A percentile compares a stretch with the other conserved stretches of the same genome.
Conservation (phyloP, 805 yeast genomes). For the Pichia scutulata region DNA sequence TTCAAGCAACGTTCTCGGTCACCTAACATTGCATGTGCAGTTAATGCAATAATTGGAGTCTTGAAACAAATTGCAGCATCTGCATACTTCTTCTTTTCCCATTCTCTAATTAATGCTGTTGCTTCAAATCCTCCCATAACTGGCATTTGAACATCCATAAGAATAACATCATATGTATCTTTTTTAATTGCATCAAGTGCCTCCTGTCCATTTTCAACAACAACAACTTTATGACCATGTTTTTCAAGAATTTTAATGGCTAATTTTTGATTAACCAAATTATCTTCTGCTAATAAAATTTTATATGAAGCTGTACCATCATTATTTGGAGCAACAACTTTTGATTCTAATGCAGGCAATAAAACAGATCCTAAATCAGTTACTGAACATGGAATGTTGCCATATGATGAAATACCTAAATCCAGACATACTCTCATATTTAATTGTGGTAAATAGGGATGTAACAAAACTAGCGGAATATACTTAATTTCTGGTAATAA, state of each 20-base stretch:
- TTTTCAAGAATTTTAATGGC: constrained; percentile 82
- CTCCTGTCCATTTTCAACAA: constrained; percentile 79
- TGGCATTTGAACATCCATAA: constrained; percentile 95
- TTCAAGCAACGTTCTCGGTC: constrained; percentile 81
- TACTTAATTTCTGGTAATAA: constrained; percentile 71
- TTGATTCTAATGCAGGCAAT: constrained; percentile 77
- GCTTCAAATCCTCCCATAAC: constrained; percentile 95
- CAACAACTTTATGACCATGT: constrained; percentile 77
- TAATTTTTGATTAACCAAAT: constrained; percentile 77
- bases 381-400: constrained; percentile 80
- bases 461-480: constrained; percentile 73
- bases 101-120: constrained; percentile 74
- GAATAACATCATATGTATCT: constrained; percentile 66
- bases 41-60: constrained; percentile 82
- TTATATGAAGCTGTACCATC: constrained; percentile 72
- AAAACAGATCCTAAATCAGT: constrained; percentile 76
- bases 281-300: constrained; percentile 79
- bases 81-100: constrained; percentile 78
- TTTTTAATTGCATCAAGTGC: constrained; percentile 70
- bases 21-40: constrained; percentile 93
- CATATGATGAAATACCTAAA: constrained; percentile 79
- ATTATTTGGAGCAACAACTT: constrained; percentile 71
- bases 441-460: constrained; percentile 66
- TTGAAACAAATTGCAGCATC: constrained; percentile 56
- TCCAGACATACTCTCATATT: constrained; percentile 79